phyloP scores from a whole-genome alignment of 306 rosid genomes.

The Quercus wislizeni region DNA sequence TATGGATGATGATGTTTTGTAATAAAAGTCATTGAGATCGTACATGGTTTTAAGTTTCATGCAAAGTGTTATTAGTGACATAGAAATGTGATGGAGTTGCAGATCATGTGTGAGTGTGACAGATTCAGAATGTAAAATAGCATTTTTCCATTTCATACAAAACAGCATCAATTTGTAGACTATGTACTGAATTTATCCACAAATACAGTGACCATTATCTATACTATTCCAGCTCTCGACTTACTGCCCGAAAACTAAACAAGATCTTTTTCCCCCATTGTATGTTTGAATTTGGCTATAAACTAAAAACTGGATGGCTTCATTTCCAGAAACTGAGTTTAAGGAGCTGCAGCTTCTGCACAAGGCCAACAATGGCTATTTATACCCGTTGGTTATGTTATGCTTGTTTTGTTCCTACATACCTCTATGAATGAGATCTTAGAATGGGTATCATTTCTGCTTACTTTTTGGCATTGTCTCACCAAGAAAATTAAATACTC shows the following conservation, averaged over 20 bases:
- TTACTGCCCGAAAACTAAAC: not conserved
- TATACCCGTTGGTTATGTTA: not conserved
- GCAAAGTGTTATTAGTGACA: not conserved
- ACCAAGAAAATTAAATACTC: not conserved
- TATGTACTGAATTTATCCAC: not conserved
- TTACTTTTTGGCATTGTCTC: not conserved
- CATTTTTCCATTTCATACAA: not conserved
- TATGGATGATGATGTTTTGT: not conserved
- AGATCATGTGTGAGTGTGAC: not conserved
- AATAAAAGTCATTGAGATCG: not conserved
- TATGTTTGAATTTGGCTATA: not conserved
- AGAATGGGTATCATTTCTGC: not conserved
- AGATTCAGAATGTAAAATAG: not conserved
- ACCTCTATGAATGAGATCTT: not conserved
- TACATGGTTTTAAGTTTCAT: not conserved
- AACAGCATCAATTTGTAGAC: not conserved
- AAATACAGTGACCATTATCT: not conserved
- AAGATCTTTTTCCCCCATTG: not conserved
- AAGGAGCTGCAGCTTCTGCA: not conserved
- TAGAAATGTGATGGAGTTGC: not conserved
- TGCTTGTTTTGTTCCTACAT: not conserved
- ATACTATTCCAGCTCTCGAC: not conserved
- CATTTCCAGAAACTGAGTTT: not conserved
- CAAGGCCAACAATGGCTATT: not conserved
- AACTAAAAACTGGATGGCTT: not conserved